Evolutionary conservation across 2,329 filamentous ascomycete species (phyloP).

Genomic region (Alternaria arbusti): DNA sequence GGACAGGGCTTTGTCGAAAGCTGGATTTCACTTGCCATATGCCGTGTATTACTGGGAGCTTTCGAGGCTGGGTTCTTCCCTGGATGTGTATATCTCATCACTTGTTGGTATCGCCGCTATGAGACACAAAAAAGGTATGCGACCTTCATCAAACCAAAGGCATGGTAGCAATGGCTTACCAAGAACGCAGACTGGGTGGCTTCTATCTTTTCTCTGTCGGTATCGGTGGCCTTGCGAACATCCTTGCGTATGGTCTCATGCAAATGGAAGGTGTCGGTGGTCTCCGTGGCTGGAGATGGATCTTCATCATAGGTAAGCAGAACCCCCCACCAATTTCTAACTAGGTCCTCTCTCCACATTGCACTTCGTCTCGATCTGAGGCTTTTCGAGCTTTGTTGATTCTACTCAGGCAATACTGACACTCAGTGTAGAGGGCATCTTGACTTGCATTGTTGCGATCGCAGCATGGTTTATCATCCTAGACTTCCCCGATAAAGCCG

Average conservation of each 20-base stretch:
- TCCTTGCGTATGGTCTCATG: conserved; percentile 37
- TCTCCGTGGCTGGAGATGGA: conserved; percentile 38
- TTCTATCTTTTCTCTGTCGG: conserved; percentile 37
- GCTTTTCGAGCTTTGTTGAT: not conserved
- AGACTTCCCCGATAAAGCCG: conserved; percentile 37
- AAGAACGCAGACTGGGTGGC: conserved; percentile 16
- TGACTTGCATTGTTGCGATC: conserved; percentile 35
- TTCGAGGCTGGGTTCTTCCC: conserved; percentile 38
- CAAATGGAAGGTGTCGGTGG: conserved; percentile 34
- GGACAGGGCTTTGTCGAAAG: conserved; percentile 32
- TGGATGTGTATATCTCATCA: conserved; percentile 38
- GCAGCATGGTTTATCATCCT: conserved; percentile 35
- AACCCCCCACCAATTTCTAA: not conserved
- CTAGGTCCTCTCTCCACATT: not conserved
- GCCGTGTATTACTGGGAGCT: conserved; percentile 29
- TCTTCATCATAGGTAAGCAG: conserved; percentile 26
- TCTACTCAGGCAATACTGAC: not conserved
- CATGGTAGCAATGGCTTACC: not conserved
- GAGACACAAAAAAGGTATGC: conserved; percentile 32
- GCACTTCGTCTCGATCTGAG: not conserved
- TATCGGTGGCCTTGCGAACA: conserved; percentile 34
- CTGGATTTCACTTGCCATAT: conserved; percentile 29
- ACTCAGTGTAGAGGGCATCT: conserved; percentile 36
- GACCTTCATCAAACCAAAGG: not conserved
- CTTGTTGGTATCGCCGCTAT: conserved; percentile 36